phyloP scores from a whole-genome alignment of 352 stramenopile species.

The Phytophthora melonis region DNA sequence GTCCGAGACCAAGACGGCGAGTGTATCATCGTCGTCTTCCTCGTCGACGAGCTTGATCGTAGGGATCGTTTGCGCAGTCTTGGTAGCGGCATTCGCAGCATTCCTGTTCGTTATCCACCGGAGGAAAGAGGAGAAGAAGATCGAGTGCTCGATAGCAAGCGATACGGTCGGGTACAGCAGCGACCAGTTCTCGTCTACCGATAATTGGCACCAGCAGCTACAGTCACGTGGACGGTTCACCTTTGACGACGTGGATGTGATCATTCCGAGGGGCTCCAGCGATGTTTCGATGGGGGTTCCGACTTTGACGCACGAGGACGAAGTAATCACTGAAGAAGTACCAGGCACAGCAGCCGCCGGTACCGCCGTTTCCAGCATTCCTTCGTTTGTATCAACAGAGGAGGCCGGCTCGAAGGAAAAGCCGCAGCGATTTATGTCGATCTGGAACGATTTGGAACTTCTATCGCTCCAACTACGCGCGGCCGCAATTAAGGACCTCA shows the following conservation, averaged over 20 bases:
- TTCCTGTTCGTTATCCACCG: constrained; percentile 34
- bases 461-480: constrained; percentile 32
- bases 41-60: constrained; percentile 33
- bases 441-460: constrained; percentile 37
- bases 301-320: constrained; percentile 23
- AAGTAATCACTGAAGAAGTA: constrained; percentile 1
- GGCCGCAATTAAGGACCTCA: constrained; percentile 34
- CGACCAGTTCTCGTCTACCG: constrained; percentile 21
- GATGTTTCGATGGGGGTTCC: constrained; percentile 30
- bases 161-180: constrained; percentile 25
- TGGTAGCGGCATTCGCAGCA: constrained; percentile 24
- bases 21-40: constrained; percentile 9
- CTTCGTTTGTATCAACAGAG: constrained; percentile 17
- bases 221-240: constrained; percentile 14
- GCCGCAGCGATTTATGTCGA: constrained; percentile 16
- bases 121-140: constrained; percentile 22
- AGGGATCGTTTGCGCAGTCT: constrained; percentile 27
- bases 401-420: constrained; percentile 19
- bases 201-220: constrained; percentile 10
- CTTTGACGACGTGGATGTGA: constrained; percentile 13
- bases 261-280: constrained; percentile 20
- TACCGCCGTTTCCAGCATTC: constrained; percentile 20
- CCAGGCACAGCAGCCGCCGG: not conserved
- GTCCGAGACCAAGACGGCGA: constrained; percentile 9
- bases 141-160: constrained; percentile 16